Conservation (phyloP, 2,329 filamentous ascomycete genomes). For the Tolypocladium album region DNA sequence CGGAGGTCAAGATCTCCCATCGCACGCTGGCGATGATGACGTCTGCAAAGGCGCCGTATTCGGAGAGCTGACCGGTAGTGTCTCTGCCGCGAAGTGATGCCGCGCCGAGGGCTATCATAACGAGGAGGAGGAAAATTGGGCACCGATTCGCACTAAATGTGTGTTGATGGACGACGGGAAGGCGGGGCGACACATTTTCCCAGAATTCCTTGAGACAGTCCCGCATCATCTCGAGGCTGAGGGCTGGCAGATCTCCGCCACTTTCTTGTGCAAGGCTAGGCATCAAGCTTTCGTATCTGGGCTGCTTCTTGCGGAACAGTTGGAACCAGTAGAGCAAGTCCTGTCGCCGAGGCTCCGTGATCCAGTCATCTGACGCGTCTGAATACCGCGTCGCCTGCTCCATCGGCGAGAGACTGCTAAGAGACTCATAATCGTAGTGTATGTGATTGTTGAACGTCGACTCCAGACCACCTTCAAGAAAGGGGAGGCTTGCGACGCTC, state of each 20-base stretch:
- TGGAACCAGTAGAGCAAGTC: constrained; percentile 34
- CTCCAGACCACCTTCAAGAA: constrained; percentile 37
- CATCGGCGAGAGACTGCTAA: constrained; percentile 34
- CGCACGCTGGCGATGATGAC: constrained; percentile 62
- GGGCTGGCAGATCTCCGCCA: constrained; percentile 30
- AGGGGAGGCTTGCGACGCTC: constrained; percentile 30
- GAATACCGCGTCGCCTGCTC: constrained; percentile 28
- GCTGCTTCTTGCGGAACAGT: constrained; percentile 31
- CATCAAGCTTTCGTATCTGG: constrained; percentile 24
- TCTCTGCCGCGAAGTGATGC: constrained; percentile 60
- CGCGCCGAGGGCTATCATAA: constrained; percentile 77
- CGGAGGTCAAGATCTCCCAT: constrained; percentile 74
- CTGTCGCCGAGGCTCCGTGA: constrained; percentile 32
- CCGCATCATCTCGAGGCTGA: constrained; percentile 74
- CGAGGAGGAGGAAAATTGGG: constrained; percentile 63
- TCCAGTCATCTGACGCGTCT: constrained; percentile 30
- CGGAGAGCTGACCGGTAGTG: constrained; percentile 38
- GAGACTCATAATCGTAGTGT: constrained; percentile 39
- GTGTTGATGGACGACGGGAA: constrained; percentile 80
- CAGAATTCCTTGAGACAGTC: constrained; percentile 81
- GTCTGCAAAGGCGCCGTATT: constrained; percentile 38
- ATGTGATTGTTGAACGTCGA: constrained; percentile 40
- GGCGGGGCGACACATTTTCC: constrained; percentile 73
- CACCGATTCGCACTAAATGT: constrained; percentile 78
- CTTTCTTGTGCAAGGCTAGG: constrained; percentile 25